These are phyloP conservation scores for Somion occarium DNA, from an alignment of 1,284 basidiomycete species.

Conservation along the genomic window DNA sequence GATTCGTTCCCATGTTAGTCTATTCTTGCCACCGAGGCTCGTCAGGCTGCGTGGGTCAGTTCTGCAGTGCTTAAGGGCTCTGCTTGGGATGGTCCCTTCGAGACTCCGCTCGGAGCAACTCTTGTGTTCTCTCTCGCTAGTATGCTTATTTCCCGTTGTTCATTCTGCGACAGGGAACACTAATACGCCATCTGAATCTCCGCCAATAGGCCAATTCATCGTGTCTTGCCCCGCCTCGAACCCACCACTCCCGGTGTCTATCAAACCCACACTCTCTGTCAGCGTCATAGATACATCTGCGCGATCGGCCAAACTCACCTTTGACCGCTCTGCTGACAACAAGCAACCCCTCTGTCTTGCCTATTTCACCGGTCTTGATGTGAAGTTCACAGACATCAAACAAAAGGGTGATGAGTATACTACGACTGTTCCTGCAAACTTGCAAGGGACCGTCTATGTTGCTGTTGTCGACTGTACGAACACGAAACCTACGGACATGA, in stretches of 20 bases:
- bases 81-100: conserved; percentile 53
- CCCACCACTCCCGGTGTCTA: conserved; percentile 33
- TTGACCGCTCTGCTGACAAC: conserved; percentile 18
- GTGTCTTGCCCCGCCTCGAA: conserved; percentile 41
- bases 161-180: too few relatives aligned
- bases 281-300: conserved; percentile 16
- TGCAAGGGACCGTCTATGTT: conserved; percentile 30
- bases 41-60: conserved; percentile 48
- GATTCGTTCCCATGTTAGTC: conserved; percentile 20
- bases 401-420: conserved; percentile 19
- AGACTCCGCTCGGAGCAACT: conserved; percentile 46
- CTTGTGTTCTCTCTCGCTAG: conserved; percentile 40
- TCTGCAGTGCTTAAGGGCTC: conserved; percentile 41
- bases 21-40: conserved; percentile 40
- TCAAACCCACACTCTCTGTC: conserved; percentile 35
- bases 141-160: conserved; percentile 9
- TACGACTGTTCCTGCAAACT: conserved; percentile 23
- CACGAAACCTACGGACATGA: conserved; percentile 21
- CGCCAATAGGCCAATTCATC: conserved; percentile 33
- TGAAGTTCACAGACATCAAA: conserved; percentile 29
- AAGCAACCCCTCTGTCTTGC: conserved; percentile 31
- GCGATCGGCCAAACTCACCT: conserved; percentile 26
- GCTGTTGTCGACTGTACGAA: conserved; percentile 23
- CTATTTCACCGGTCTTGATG: conserved; percentile 34
- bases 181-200: too few relatives aligned